phyloP scores from a whole-genome alignment of 2,329 filamentous ascomycete genomes.

The Fusarium sublunatum region DNA sequence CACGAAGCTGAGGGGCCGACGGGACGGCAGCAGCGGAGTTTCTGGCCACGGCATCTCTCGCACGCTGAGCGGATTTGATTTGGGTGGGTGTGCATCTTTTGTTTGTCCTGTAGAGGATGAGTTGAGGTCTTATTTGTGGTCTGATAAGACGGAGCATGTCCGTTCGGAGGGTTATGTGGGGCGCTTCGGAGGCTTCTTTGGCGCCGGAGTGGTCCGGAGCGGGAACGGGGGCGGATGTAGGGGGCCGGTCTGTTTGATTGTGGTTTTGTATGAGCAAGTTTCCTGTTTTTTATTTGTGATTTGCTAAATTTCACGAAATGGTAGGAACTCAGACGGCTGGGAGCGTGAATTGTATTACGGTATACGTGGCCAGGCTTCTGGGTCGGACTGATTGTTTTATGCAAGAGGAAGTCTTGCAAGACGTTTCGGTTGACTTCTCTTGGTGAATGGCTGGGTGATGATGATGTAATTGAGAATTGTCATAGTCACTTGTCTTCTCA shows the following conservation, averaged over 20 bases:
- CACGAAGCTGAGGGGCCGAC: conserved; percentile 39
- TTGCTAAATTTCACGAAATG: neutral
- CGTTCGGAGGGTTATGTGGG: conserved; percentile 38
- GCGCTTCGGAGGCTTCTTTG: conserved; percentile 35
- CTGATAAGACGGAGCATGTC: neutral
- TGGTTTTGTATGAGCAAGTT: neutral
- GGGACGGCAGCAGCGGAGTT: conserved; percentile 48
- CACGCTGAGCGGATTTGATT: conserved; percentile 50
- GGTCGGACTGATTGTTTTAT: neutral
- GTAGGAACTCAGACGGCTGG: neutral
- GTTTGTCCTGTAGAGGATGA: neutral
- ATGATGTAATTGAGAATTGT: neutral
- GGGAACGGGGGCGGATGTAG: conserved; percentile 6
- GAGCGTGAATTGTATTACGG: neutral
- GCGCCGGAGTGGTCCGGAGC: neutral
- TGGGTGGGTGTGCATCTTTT: conserved; percentile 45
- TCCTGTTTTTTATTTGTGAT: neutral
- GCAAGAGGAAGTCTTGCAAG: neutral
- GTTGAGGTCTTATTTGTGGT: neutral
- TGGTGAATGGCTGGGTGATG: neutral
- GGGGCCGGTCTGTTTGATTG: neutral
- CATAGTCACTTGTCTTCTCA: too few relatives aligned
- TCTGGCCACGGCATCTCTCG: conserved; percentile 50
- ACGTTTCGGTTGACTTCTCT: neutral
- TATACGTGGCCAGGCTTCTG: neutral